These are phyloP conservation scores for Stevia rebaudiana DNA, from an alignment of 140 eudicot genomes.

Conservation along the genomic window DNA sequence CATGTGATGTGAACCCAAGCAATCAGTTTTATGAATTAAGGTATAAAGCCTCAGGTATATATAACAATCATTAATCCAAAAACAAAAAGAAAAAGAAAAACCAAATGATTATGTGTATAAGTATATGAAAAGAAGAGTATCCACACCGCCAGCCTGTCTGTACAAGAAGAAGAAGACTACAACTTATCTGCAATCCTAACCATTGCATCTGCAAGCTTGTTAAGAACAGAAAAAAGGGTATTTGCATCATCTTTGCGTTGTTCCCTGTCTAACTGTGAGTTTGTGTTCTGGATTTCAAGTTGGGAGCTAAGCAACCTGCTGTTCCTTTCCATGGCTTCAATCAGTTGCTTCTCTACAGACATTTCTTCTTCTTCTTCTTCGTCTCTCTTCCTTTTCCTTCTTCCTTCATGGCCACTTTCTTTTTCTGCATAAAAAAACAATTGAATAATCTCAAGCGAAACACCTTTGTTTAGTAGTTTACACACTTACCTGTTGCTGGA, in stretches of 20 bases:
- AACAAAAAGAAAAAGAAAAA: background rate
- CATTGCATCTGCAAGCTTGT: slow-evolving; percentile 87
- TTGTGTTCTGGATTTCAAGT: slow-evolving; percentile 68
- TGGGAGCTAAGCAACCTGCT: slow-evolving; percentile 64
- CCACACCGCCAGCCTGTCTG: slow-evolving; percentile 20
- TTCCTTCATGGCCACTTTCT: slow-evolving; percentile 30
- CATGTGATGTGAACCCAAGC: background rate
- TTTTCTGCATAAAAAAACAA: slow-evolving; percentile 22
- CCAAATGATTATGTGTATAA: slow-evolving; percentile 18
- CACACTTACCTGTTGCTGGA: slow-evolving; percentile 34
- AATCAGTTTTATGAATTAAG: slow-evolving; percentile 12
- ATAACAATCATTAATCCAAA: slow-evolving; percentile 6
- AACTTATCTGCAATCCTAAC: slow-evolving; percentile 88
- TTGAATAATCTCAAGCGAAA: too few species aligned
- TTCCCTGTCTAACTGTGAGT: slow-evolving; percentile 59
- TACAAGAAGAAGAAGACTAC: slow-evolving; percentile 38
- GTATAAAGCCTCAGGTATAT: slow-evolving; percentile 19
- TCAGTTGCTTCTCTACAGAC: slow-evolving; percentile 39
- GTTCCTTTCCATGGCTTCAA: slow-evolving; percentile 71
- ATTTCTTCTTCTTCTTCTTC: slow-evolving; percentile 30
- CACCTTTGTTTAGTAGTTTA: too few species aligned
- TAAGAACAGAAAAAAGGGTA: slow-evolving; percentile 59
- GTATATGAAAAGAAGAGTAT: background rate
- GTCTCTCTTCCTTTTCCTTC: slow-evolving; percentile 52
- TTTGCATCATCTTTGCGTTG: slow-evolving; percentile 58